Conservation (phyloP, 1,284 basidiomycete genomes). For the Fomitopsis pinicola region DNA sequence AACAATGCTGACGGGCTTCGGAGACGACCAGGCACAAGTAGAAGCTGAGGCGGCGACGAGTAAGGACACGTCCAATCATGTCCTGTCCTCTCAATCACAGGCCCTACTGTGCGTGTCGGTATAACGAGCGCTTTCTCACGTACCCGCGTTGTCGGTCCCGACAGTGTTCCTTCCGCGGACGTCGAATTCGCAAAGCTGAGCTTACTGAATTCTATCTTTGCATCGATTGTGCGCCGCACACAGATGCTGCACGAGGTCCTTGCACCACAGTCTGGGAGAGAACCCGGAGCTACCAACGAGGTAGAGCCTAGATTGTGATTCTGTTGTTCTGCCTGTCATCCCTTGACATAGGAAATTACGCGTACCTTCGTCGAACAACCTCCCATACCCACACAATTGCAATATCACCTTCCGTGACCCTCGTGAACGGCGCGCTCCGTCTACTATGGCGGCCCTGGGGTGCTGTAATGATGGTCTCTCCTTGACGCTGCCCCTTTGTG, state of each 20-base stretch:
- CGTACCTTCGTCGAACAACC: background rate
- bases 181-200: background rate
- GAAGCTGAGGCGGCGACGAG: background rate
- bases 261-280: background rate
- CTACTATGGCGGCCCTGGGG: background rate
- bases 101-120: background rate
- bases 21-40: background rate
- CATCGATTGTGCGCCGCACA: background rate
- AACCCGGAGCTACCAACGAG: background rate
- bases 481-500: background rate
- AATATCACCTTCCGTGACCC: background rate
- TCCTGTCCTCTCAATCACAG: background rate
- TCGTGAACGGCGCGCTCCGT: background rate
- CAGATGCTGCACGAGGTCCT: background rate
- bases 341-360: background rate
- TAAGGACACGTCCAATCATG: background rate
- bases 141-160: background rate
- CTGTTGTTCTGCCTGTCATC: background rate
- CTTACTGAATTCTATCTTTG: background rate
- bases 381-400: background rate
- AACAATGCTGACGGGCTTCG: background rate
- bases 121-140: background rate
- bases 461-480: background rate
- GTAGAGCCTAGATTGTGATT: background rate
- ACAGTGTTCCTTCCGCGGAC: background rate